Evolutionary conservation across 2,329 filamentous ascomycete genomes (phyloP).

Genomic region (Alternaria sp.): DNA sequence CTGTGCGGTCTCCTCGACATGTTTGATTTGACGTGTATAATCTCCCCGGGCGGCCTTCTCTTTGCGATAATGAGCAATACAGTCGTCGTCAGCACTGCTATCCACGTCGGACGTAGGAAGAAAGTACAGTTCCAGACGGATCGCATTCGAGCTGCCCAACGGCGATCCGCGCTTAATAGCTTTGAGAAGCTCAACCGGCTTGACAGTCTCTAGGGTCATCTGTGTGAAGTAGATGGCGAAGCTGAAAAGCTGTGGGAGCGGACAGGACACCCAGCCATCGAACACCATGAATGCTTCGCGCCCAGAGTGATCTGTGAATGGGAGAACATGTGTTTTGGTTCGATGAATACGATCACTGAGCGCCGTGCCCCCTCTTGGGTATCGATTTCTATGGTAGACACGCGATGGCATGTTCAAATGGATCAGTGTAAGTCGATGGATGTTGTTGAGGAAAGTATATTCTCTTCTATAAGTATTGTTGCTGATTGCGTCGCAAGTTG

Average conservation of each 20-base stretch:
- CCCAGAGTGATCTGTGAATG: constrained; percentile 19
- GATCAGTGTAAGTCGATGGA: too few species aligned
- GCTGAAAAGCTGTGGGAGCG: constrained; percentile 21
- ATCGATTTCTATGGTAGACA: too few species aligned
- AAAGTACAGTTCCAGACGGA: constrained; percentile 17
- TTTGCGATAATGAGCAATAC: constrained; percentile 17
- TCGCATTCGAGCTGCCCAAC: not conserved
- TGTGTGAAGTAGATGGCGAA: constrained; percentile 25
- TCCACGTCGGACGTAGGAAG: constrained; percentile 8
- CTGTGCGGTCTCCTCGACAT: not conserved
- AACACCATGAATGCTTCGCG: constrained; percentile 19
- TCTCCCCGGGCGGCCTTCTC: constrained; percentile 17
- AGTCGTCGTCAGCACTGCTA: constrained; percentile 1
- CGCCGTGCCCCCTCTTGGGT: too few species aligned
- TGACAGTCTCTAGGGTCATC: constrained; percentile 14
- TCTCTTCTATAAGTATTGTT: not conserved
- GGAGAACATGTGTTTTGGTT: constrained; percentile 19
- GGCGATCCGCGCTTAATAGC: constrained; percentile 16
- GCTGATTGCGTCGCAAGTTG: not conserved
- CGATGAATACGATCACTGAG: constrained; percentile 15
- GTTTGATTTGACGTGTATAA: constrained; percentile 16
- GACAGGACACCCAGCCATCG: constrained; percentile 11
- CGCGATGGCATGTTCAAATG: too few species aligned
- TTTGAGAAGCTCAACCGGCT: constrained; percentile 17
- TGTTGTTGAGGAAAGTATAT: not conserved